phyloP scores from a whole-genome alignment of 2,329 filamentous ascomycete species.

The Ceratocystis lukuohia region DNA sequence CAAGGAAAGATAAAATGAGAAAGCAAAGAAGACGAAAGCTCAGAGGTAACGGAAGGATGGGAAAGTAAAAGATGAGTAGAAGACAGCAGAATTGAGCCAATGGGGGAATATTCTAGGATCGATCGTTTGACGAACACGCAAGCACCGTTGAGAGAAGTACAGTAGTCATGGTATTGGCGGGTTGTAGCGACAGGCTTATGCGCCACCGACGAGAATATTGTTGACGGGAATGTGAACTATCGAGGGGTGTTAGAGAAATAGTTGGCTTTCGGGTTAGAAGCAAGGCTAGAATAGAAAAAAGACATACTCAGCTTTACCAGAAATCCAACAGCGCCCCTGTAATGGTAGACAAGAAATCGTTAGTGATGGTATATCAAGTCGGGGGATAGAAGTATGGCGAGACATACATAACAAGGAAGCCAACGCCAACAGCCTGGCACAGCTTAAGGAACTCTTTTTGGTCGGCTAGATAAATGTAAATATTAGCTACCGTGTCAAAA shows the following conservation, averaged over 20 bases:
- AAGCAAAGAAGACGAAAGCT: background rate
- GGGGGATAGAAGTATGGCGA: background rate
- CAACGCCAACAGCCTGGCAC: slow-evolving; percentile 50
- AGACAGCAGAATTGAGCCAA: background rate
- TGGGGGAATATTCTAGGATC: background rate
- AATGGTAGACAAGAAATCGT: background rate
- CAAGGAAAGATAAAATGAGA: background rate
- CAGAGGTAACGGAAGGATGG: background rate
- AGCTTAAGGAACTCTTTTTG: slow-evolving; percentile 34
- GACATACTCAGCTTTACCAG: slow-evolving; percentile 53
- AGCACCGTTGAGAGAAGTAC: too few species aligned
- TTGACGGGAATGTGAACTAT: slow-evolving; percentile 56
- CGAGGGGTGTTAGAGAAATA: background rate
- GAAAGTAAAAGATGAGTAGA: background rate
- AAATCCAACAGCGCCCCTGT: slow-evolving; percentile 48
- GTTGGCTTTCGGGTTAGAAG: background rate
- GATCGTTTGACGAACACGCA: too few species aligned
- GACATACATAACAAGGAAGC: slow-evolving; percentile 49
- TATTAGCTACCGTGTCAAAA: slow-evolving; percentile 12
- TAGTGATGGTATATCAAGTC: background rate
- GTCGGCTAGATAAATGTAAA: slow-evolving; percentile 24
- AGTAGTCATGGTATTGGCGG: too few species aligned
- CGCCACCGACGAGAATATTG: slow-evolving; percentile 55
- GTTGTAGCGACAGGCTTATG: slow-evolving; percentile 30
- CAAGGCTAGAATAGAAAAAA: background rate